Evolutionary conservation across 2,329 filamentous ascomycete genomes (phyloP), one percentile per base, ranked within the genome.

Genomic region (Apiospora hydei): DNA sequence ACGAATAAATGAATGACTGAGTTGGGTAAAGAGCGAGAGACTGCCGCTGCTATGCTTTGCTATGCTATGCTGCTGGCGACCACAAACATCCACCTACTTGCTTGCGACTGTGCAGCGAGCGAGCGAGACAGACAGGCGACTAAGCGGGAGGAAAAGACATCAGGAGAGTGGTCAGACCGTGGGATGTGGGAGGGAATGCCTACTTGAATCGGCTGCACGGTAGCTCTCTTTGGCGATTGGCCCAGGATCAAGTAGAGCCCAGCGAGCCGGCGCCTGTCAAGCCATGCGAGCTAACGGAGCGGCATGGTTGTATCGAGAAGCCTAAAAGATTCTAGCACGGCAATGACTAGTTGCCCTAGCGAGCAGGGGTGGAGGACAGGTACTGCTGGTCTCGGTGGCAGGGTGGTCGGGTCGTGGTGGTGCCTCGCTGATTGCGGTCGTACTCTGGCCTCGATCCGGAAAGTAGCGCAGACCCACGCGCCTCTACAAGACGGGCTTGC

Each of bases 251-350:
- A 34, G 53, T 38, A 18, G 57, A 41, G 24, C 51, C 13, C 57
- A 64, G 72, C 70, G 74, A 73, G 69, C 77, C 76, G 77, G 77
- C 75, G 76, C 75, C 74, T 76, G 76, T 74, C 74, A 73, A 75
- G 76, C 75, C 74, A 79, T 79, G 78, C 77, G 77, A 75, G 75
- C 57, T 64, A 72, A 80, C 78, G 78, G 78, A 76, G 73, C 70
- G 68, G 71, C 71, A 75, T 70, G 75, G 76, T 76, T 73, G 72
- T 74, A 76, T 77, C 67, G 44, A 71, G 70, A 61, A 64, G 72
- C 69, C 69, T 30, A 69, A 47, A 47, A 30, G 44, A 41, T 49
- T 69, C 44, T 69, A 69, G 67, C 24, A 68, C 43, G 57, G 57
- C 57, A 41, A 11, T 41, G 57, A 64, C 57, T 64, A 64, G 57